Base-by-base conservation (phyloP, 179 eudicot genomes). In the Nepenthes alata region DNA sequence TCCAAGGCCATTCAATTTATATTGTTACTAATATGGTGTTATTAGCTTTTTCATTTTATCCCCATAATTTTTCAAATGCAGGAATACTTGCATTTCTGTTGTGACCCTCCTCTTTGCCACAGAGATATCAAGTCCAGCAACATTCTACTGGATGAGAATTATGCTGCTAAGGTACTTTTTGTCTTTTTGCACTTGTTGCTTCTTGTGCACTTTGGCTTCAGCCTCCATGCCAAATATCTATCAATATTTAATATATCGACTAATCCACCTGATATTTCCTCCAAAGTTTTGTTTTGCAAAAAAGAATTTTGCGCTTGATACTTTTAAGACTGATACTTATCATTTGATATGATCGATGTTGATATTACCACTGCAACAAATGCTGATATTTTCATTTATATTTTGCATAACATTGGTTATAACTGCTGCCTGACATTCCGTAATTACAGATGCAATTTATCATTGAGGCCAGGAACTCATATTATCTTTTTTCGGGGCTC, bases 61-160 rank as follows among this genome's bases (percentile, higher is more conserved):
- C n/a, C 52, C 14, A 15, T 41, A 59, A 50, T 48, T 48, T 61
- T 36, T 37, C 51, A 12, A 64, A 3, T 83, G 77, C 88, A 93
- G 98, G 98, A 93, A 67, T 93, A 93, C 75, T 95, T 93, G 53
- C 98, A 93, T 72, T 87, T 80, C 82, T 93, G 90, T 65, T 93
- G 98, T 64, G 82, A 87, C 57, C 98, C 97, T 72, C 89, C 98
- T 47, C 78, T 90, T 76, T 93, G 95, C 73, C 98, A 93, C 63
- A 79, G 98, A 77, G 98, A 93, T 74, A 85, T 93, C 39, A 93
- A 90, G 67, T 93, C 98, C 44, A 90, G 97, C 85, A 93, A 93
- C 74, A 93, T 93, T 65, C 70, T 93, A 69, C 78, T 93, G 37
- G 96, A 93, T 67, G 93, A 75, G 64, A 81, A 77, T 72, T 85